Evolutionary conservation across 2,329 filamentous ascomycete species (phyloP).

Genomic region (Orbilia blumenaviensis): DNA sequence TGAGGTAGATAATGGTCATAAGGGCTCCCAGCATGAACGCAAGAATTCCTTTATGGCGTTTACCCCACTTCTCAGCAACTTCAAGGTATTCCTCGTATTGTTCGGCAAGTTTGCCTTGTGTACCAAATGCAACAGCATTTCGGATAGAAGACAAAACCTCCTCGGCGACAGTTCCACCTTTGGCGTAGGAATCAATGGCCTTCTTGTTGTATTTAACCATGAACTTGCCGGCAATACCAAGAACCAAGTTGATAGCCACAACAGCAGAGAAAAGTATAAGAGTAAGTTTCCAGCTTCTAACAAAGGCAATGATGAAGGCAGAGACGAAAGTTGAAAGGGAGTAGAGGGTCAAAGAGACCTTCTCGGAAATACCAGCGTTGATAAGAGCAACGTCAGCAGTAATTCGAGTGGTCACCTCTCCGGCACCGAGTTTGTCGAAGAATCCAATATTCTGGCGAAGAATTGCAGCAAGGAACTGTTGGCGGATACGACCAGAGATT

Average conservation of each 20-base stretch:
- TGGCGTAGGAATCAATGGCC: slow-evolving; percentile 79
- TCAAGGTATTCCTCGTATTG: slow-evolving; percentile 82
- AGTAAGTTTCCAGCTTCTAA: slow-evolving; percentile 92
- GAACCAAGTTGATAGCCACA: slow-evolving; percentile 78
- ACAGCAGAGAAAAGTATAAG: slow-evolving; percentile 85
- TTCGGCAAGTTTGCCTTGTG: slow-evolving; percentile 86
- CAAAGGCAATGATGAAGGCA: slow-evolving; percentile 88
- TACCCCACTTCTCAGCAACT: slow-evolving; percentile 78
- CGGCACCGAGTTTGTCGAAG: slow-evolving; percentile 90
- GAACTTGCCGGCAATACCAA: slow-evolving; percentile 76
- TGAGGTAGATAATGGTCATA: slow-evolving; percentile 73
- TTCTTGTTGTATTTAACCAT: slow-evolving; percentile 83
- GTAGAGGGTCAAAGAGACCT: slow-evolving; percentile 79
- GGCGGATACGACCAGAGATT: slow-evolving; percentile 78
- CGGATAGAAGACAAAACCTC: slow-evolving; percentile 94
- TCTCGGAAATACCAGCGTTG: slow-evolving; percentile 92
- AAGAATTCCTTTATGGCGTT: slow-evolving; percentile 76
- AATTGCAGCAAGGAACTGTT: slow-evolving; percentile 83
- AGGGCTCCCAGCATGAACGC: slow-evolving; percentile 83
- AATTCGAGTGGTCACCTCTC: slow-evolving; percentile 92
- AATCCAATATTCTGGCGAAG: slow-evolving; percentile 89
- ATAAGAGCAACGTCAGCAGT: slow-evolving; percentile 93
- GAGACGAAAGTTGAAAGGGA: slow-evolving; percentile 84
- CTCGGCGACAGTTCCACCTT: slow-evolving; percentile 87
- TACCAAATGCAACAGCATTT: slow-evolving; percentile 91